Base-by-base conservation (phyloP, 2,329 filamentous ascomycete species). In the Alternaria viburni region DNA sequence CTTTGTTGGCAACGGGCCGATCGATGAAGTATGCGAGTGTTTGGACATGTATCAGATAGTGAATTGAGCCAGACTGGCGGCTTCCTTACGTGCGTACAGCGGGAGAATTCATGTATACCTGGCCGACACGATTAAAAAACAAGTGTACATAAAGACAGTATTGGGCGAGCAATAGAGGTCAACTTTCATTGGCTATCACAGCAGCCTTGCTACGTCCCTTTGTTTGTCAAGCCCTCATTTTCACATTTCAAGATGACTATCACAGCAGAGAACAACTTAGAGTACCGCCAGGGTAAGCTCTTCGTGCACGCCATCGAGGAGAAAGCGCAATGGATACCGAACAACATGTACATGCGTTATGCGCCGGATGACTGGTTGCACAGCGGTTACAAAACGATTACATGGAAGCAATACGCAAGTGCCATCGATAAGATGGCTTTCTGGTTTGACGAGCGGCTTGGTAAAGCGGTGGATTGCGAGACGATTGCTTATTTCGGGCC, bases 371-470 rank as follows among this genome's bases (percentile, higher is more conserved):
- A 41, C 5, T 41, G 36, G 36, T 30, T 30, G 12, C 28, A 30
- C 28, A 30, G 36, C 2, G 36, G 36, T 3, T 41, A 41, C 36
- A 41, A 6, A 5, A 41, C 36, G 15, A 41, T 41, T 41, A 41
- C 36, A 5, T 41, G 36, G 36, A 41, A 41, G 36, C 36, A 41
- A 5, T 41, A 41, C 0, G 36, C 36, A 28, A 45, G 59, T 13
- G 50, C 65, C 2, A 54, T 72, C 49, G 59, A 72, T 55, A 70
- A 67, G 44, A 45, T 66, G 28, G 64, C 69, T 2, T 60, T 62
- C 54, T 72, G 66, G 66, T 57, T 72, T 2, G 69, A 72, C 44
- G 23, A 67, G 26, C 21, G 67, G 47, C 55, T 72, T 10, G 66
- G 66, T 6, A 54, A 63, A 32, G 44, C 54, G 13, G 52, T 26